Conservation (phyloP, 1,284 basidiomycete species). For the Cerrena zonata region DNA sequence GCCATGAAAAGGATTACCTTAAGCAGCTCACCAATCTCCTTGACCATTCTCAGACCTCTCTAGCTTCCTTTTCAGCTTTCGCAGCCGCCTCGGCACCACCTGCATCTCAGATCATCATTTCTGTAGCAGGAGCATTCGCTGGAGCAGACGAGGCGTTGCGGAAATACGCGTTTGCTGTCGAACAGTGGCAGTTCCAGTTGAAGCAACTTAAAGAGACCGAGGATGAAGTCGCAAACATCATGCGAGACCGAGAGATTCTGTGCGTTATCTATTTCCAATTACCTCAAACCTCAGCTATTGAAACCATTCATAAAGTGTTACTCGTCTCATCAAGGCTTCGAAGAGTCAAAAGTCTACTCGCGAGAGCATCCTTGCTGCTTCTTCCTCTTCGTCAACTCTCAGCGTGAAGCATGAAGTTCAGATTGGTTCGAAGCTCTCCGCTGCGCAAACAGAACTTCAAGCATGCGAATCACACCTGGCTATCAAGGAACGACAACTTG, state of each 20-base stretch:
- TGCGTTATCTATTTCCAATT: constrained; percentile 33
- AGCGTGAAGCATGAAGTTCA: constrained; percentile 28
- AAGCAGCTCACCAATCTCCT: constrained; percentile 54
- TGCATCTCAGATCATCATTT: constrained; percentile 50
- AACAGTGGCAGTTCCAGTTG: constrained; percentile 60
- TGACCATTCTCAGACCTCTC: constrained; percentile 53
- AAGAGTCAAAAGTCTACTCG: constrained; percentile 48
- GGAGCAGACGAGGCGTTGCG: constrained; percentile 63
- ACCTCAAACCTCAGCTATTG: background rate
- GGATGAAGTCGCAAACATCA: constrained; percentile 61
- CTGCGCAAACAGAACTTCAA: constrained; percentile 68
- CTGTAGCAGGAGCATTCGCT: constrained; percentile 53
- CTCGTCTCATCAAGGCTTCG: constrained; percentile 69
- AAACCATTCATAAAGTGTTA: constrained; percentile 38
- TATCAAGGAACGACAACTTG: constrained; percentile 59
- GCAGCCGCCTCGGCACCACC: constrained; percentile 59
- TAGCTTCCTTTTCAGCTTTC: constrained; percentile 67
- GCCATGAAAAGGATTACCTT: constrained; percentile 65
- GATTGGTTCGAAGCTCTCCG: constrained; percentile 45
- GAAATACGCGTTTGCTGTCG: constrained; percentile 52
- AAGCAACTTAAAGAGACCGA: constrained; percentile 49
- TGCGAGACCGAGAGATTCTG: constrained; percentile 74
- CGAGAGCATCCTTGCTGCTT: constrained; percentile 36
- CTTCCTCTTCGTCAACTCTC: constrained; percentile 31
- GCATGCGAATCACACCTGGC: constrained; percentile 72